Evolutionary conservation across 1,284 basidiomycete genomes (phyloP).

Genomic region (Sutorius eximius): DNA sequence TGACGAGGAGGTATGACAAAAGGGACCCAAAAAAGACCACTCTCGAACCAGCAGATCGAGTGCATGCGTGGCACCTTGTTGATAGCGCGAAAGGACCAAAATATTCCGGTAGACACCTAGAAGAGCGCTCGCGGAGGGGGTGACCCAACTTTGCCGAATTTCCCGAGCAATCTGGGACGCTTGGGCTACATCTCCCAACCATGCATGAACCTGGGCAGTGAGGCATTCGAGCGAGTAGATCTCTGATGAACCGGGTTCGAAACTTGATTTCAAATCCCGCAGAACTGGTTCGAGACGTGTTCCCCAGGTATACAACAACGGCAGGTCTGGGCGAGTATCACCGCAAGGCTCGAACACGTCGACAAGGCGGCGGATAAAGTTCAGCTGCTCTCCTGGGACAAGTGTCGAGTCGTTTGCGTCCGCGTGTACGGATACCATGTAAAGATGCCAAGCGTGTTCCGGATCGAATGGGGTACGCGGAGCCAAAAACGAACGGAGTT

Average conservation of each 20-base stretch:
- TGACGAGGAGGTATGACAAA: conserved; percentile 24
- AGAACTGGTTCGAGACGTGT: conserved; percentile 38
- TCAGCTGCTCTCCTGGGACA: conserved; percentile 28
- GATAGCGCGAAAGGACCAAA: conserved; percentile 39
- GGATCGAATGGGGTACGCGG: conserved; percentile 32
- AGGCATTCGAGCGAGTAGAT: conserved; percentile 33
- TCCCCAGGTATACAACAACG: conserved; percentile 39
- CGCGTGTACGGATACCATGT: conserved; percentile 25
- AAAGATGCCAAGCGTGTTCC: conserved; percentile 41
- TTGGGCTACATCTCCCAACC: conserved; percentile 38
- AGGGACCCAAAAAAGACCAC: conserved; percentile 41
- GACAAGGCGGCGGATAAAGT: conserved; percentile 37
- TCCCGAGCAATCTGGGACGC: conserved; percentile 34
- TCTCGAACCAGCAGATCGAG: conserved; percentile 47
- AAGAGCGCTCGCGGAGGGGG: conserved; percentile 23
- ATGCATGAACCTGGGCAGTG: conserved; percentile 35
- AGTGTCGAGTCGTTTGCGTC: conserved; percentile 13
- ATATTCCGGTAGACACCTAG: conserved; percentile 43
- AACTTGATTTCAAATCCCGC: conserved; percentile 23
- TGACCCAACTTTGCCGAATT: conserved; percentile 19
- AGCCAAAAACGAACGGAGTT: conserved; percentile 26
- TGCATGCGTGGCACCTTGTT: conserved; percentile 38
- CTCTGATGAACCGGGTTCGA: conserved; percentile 17
- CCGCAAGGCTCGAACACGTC: conserved; percentile 30
- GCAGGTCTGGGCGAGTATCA: conserved; percentile 21